phyloP scores from a whole-genome alignment of 768 basidiomycete species.

The Agaricus subrufescens region DNA sequence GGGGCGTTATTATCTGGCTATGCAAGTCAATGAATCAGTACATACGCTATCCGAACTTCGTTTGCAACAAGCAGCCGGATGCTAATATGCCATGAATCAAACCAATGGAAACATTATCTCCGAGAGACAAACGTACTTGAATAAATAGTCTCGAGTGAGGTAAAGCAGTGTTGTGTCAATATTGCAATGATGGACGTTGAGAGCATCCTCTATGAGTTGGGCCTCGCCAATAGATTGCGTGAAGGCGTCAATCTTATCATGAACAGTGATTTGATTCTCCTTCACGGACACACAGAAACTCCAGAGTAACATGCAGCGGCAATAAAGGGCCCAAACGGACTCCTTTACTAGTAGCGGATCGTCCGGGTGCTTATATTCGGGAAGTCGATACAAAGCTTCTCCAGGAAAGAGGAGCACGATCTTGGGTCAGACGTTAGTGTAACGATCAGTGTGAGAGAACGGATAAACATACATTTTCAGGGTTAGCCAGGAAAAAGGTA shows the following conservation, averaged over 20 bases:
- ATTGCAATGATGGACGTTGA: slow-evolving; percentile 68
- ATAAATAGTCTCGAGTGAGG: slow-evolving; percentile 64
- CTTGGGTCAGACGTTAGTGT: slow-evolving; percentile 26
- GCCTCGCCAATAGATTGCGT: slow-evolving; percentile 40
- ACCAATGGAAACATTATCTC: slow-evolving; percentile 9
- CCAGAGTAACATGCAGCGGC: slow-evolving; percentile 80
- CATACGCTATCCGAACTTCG: slow-evolving; percentile 55
- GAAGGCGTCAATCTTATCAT: slow-evolving; percentile 41
- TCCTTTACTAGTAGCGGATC: slow-evolving; percentile 40
- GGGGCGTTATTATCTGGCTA: not conserved
- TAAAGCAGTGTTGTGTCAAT: slow-evolving; percentile 64
- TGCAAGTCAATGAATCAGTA: slow-evolving; percentile 14
- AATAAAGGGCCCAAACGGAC: slow-evolving; percentile 78
- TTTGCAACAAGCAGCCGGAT: slow-evolving; percentile 62
- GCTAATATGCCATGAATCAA: slow-evolving; percentile 28
- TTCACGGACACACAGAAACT: slow-evolving; percentile 58
- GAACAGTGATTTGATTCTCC: slow-evolving; percentile 14
- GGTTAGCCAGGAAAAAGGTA: slow-evolving; percentile 56
- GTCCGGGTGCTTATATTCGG: slow-evolving; percentile 27
- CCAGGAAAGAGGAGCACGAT: slow-evolving; percentile 71
- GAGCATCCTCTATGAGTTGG: slow-evolving; percentile 58
- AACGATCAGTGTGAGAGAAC: not conserved
- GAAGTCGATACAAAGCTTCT: slow-evolving; percentile 50
- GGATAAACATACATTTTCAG: slow-evolving; percentile 48
- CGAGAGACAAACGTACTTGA: slow-evolving; percentile 49